phyloP scores from a whole-genome alignment of 2,329 filamentous ascomycete genomes.

The Teratosphaeriaceae sp. region DNA sequence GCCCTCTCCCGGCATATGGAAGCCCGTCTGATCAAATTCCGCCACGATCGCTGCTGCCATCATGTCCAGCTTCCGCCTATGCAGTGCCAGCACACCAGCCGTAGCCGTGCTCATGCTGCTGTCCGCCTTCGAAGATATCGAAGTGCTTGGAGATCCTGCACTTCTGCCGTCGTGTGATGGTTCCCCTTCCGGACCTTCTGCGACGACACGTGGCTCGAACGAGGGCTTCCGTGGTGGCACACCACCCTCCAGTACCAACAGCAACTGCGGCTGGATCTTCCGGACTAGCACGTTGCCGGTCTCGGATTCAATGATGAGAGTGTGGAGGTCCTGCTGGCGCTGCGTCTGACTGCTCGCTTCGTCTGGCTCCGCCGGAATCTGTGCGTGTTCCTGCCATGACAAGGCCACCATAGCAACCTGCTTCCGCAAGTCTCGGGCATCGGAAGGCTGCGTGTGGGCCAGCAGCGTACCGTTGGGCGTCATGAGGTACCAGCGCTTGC shows the following conservation, averaged over 20 bases:
- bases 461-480: constrained; percentile 46
- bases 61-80: constrained; percentile 43
- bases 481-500: constrained; percentile 42
- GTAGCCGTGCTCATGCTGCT: constrained; percentile 17
- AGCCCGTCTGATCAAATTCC: constrained; percentile 40
- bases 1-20: constrained; percentile 41
- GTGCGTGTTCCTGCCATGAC: constrained; percentile 41
- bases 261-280: constrained; percentile 39
- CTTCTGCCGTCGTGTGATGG: constrained; percentile 3
- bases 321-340: constrained; percentile 28
- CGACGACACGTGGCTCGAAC: constrained; percentile 36
- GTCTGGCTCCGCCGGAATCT: not conserved
- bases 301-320: constrained; percentile 42
- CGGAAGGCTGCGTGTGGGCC: constrained; percentile 42
- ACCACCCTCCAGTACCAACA: constrained; percentile 43
- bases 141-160: constrained; percentile 21
- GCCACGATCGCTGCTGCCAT: constrained; percentile 37
- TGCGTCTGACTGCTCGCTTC: no score
- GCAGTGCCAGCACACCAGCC: constrained; percentile 39
- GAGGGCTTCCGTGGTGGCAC: constrained; percentile 36
- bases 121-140: constrained; percentile 17
- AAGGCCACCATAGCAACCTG: constrained; percentile 44
- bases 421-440: constrained; percentile 43
- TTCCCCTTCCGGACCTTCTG: constrained; percentile 35
- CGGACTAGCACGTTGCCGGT: constrained; percentile 41